phyloP scores from a whole-genome alignment of 305 asterid genomes.

The Fraxinus angustifolia region DNA sequence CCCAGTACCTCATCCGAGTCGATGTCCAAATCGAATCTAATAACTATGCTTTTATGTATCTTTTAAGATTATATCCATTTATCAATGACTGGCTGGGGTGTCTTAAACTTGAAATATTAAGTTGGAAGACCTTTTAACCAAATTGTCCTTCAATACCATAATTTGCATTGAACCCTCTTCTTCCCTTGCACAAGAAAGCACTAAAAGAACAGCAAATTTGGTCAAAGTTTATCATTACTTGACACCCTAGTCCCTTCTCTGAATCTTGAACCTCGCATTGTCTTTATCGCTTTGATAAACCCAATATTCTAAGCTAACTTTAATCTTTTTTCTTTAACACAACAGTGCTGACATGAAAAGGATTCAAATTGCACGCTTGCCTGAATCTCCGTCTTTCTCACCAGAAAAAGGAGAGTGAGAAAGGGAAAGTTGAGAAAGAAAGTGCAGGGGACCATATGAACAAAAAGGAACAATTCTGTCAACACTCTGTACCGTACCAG shows the following conservation, averaged over 20 bases:
- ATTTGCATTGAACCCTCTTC: background rate
- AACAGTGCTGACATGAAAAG: constrained; percentile 30
- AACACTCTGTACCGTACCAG: background rate
- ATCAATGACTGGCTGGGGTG: background rate
- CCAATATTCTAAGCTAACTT: background rate
- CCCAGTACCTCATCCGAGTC: background rate
- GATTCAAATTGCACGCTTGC: constrained; percentile 32
- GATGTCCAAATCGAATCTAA: background rate
- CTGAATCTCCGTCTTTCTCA: background rate
- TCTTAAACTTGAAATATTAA: constrained; percentile 13
- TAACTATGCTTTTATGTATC: too few relatives aligned
- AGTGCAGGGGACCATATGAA: background rate
- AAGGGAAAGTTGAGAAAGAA: background rate
- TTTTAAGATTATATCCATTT: background rate
- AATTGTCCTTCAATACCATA: background rate
- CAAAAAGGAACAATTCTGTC: constrained; percentile 7
- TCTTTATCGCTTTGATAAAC: constrained; percentile 8
- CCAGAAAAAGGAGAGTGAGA: background rate
- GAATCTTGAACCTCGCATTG: background rate
- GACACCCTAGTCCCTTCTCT: background rate
- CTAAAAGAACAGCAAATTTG: constrained; percentile 19
- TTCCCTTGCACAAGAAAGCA: constrained; percentile 25
- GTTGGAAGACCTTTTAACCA: constrained; percentile 13
- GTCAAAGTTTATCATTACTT: constrained; percentile 10
- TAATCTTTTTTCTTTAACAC: background rate